A percentile compares a stretch with the other conserved stretches of the same genome.
phyloP scores from a whole-genome alignment of 2,329 filamentous ascomycete genomes.

The Diaporthe citri region DNA sequence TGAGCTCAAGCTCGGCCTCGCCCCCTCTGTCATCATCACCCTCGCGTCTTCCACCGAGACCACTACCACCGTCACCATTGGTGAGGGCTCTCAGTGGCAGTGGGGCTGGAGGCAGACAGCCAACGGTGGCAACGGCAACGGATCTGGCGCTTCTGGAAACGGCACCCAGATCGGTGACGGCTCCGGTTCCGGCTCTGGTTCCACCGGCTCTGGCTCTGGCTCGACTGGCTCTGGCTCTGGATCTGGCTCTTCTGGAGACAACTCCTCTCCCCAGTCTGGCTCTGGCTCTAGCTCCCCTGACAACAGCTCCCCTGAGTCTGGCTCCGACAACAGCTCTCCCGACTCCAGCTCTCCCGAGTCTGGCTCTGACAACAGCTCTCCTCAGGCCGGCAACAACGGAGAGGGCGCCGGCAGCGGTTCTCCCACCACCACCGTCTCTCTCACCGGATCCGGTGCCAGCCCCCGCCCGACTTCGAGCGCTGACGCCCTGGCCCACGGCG shows the following conservation, averaged over 20 bases:
- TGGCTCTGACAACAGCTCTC: slow-evolving; percentile 24
- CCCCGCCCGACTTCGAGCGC: slow-evolving; percentile 16
- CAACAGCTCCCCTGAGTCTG: neutral
- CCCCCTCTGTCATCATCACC: slow-evolving; percentile 46
- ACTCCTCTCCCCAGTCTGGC: neutral
- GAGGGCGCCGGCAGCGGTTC: neutral
- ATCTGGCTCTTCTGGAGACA: slow-evolving; percentile 27
- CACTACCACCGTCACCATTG: slow-evolving; percentile 42
- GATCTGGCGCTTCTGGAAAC: neutral
- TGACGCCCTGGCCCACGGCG: slow-evolving; percentile 28
- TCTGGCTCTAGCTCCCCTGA: slow-evolving; percentile 19
- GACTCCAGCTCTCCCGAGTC: neutral
- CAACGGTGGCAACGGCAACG: neutral
- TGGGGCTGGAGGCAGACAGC: slow-evolving; percentile 34
- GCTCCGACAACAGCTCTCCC: neutral
- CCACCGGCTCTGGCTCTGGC: slow-evolving; percentile 5
- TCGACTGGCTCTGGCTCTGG: slow-evolving; percentile 22
- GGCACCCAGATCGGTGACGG: slow-evolving; percentile 14
- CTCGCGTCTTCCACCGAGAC: slow-evolving; percentile 42
- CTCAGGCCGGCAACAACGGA: slow-evolving; percentile 26
- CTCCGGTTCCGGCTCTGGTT: slow-evolving; percentile 4
- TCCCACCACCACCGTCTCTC: slow-evolving; percentile 23
- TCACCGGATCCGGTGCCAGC: neutral
- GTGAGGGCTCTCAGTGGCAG: slow-evolving; percentile 28
- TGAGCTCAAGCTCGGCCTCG: slow-evolving; percentile 44